These are phyloP conservation scores for Sporothrix mexicana DNA, from an alignment of 2,329 filamentous ascomycete species.

Conservation along the genomic window DNA sequence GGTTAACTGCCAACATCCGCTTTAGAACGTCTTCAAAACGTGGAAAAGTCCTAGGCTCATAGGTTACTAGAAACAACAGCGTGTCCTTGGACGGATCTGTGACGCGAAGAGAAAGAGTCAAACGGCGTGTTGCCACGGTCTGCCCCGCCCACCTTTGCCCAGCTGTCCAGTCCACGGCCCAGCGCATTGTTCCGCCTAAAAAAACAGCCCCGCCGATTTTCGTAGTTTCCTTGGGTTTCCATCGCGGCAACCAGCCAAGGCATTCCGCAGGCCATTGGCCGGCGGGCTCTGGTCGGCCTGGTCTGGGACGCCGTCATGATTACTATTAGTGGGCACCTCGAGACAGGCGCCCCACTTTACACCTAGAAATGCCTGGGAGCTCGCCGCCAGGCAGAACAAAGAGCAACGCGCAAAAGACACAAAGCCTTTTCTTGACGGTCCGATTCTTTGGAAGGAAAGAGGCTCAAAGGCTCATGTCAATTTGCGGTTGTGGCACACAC, in stretches of 20 bases:
- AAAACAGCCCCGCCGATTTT: conserved; percentile 18
- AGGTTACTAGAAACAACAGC: background rate
- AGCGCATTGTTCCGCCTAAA: conserved; percentile 11
- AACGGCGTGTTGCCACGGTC: background rate
- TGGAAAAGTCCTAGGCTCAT: background rate
- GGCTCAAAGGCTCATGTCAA: no score
- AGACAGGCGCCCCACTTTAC: background rate
- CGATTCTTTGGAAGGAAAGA: background rate
- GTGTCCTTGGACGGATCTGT: background rate
- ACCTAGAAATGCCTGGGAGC: background rate
- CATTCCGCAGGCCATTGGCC: background rate
- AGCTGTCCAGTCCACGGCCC: background rate
- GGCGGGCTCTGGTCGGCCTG: background rate
- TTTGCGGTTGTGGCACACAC: no score
- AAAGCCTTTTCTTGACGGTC: background rate
- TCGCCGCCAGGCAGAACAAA: background rate
- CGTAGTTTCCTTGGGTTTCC: conserved; percentile 32
- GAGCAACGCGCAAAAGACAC: background rate
- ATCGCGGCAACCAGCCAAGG: conserved; percentile 27
- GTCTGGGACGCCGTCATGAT: conserved; percentile 26
- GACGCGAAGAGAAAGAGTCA: background rate
- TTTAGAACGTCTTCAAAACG: background rate
- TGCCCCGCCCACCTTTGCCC: conserved; percentile 12
- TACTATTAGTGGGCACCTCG: conserved; percentile 27
- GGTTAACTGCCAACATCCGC: conserved; percentile 1